These are phyloP conservation scores for Perkinsela sp. DNA, from an alignment of 208 protist genomes.

Conservation along the genomic window DNA sequence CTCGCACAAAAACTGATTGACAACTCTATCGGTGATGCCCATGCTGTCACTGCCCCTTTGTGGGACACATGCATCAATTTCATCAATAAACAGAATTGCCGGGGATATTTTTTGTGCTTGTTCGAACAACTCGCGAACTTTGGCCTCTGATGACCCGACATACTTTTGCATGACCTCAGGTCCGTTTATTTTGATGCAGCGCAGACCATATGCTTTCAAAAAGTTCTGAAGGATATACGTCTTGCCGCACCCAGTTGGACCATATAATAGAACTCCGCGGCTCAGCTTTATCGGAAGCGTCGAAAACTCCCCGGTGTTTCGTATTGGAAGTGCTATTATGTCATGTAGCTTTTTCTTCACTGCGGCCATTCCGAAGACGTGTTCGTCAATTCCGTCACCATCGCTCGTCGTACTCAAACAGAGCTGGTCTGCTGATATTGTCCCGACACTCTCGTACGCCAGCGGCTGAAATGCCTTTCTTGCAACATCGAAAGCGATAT, in stretches of 20 bases:
- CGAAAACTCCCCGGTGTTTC: constrained; percentile 64
- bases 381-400: constrained; percentile 6
- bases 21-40: constrained; percentile 72
- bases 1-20: constrained; percentile 89
- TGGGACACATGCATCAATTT: constrained; percentile 70
- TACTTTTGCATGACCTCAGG: constrained; percentile 77
- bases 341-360: constrained; percentile 77
- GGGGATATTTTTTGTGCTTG: constrained; percentile 45
- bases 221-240: constrained; percentile 48
- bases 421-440: too few relatives aligned
- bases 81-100: constrained; percentile 77
- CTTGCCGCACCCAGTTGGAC: constrained; percentile 65
- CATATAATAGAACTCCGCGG: constrained; percentile 65
- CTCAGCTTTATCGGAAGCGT: constrained; percentile 55
- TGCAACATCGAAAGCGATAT: not conserved
- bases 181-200: constrained; percentile 69
- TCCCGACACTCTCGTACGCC: not conserved
- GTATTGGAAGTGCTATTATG: constrained; percentile 72
- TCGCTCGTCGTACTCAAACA: not conserved
- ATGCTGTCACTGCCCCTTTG: constrained; percentile 53
- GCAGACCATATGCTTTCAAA: constrained; percentile 30
- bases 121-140: constrained; percentile 68
- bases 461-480: not conserved
- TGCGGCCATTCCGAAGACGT: constrained; percentile 57
- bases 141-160: constrained; percentile 71